Percentiles rank a stretch among this genome's conserved stretches.
phyloP scores from a whole-genome alignment of 2,329 filamentous ascomycete genomes.

The Aspergillus pseudoglaucus region DNA sequence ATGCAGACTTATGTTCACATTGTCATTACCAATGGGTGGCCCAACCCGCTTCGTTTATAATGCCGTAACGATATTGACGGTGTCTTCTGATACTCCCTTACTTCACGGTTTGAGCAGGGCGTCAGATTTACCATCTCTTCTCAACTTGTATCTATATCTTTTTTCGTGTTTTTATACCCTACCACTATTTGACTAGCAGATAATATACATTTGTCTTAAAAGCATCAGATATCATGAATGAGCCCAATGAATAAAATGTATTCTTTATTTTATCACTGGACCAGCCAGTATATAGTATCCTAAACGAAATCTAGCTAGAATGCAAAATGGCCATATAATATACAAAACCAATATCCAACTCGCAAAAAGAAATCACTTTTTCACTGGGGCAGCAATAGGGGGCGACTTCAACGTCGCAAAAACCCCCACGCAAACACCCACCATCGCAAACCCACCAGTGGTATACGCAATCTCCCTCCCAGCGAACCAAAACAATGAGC shows the following conservation, averaged over 20 bases:
- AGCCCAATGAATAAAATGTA: neutral
- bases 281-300: neutral
- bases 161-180: neutral
- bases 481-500: constrained; percentile 97
- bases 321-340: constrained; percentile 5
- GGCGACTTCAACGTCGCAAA: constrained; percentile 67
- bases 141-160: neutral
- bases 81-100: neutral
- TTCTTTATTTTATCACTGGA: neutral
- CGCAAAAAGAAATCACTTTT: neutral
- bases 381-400: neutral
- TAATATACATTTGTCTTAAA: neutral
- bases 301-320: neutral
- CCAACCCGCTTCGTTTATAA: neutral
- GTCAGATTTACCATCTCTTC: neutral
- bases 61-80: neutral
- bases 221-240: neutral
- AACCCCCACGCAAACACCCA: constrained; percentile 63
- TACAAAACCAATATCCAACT: constrained; percentile 2
- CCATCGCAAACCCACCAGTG: constrained; percentile 73
- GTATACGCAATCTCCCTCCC: constrained; percentile 79
- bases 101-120: neutral
- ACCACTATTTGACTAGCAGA: neutral
- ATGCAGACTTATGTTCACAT: too few relatives aligned
- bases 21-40: too few relatives aligned